These are phyloP conservation scores for Talaromyces sp. DNA, from an alignment of 2,329 filamentous ascomycete species.

Conservation along the genomic window DNA sequence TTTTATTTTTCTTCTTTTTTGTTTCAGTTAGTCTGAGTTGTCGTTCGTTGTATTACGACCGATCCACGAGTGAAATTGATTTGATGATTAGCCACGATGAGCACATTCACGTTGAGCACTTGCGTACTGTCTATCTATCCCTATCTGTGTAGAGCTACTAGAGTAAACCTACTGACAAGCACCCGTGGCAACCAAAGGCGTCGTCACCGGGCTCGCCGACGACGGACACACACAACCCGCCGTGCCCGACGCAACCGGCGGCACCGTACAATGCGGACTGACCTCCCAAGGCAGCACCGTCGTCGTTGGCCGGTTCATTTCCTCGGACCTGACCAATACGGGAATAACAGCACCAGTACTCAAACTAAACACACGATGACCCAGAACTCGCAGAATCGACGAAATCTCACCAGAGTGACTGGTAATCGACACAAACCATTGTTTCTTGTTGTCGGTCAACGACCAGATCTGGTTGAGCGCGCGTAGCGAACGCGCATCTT, in stretches of 20 bases:
- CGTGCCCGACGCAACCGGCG: slow-evolving; percentile 23
- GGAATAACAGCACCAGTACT: slow-evolving; percentile 47
- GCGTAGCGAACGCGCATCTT: slow-evolving; percentile 35
- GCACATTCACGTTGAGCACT: background rate
- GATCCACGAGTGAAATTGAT: background rate
- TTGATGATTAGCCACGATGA: background rate
- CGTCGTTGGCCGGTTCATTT: slow-evolving; percentile 10
- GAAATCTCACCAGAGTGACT: slow-evolving; percentile 54
- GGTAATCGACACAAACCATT: slow-evolving; percentile 48
- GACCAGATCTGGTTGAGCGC: background rate
- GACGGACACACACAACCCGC: slow-evolving; percentile 25
- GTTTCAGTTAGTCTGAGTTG: background rate
- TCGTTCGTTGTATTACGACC: background rate
- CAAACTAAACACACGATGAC: slow-evolving; percentile 41
- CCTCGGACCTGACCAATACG: slow-evolving; percentile 43
- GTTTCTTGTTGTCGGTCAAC: slow-evolving; percentile 11
- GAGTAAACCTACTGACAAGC: background rate
- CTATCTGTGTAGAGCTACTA: background rate
- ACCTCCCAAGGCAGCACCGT: slow-evolving; percentile 22
- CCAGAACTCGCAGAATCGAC: slow-evolving; percentile 41
- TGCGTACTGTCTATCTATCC: background rate
- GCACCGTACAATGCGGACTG: slow-evolving; percentile 27
- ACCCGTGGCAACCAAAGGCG: slow-evolving; percentile 15
- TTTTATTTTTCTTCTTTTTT: background rate
- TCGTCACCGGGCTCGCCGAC: slow-evolving; percentile 24